Base-by-base conservation (phyloP, 129 eudicot species). In the Dittrichia graveolens region DNA sequence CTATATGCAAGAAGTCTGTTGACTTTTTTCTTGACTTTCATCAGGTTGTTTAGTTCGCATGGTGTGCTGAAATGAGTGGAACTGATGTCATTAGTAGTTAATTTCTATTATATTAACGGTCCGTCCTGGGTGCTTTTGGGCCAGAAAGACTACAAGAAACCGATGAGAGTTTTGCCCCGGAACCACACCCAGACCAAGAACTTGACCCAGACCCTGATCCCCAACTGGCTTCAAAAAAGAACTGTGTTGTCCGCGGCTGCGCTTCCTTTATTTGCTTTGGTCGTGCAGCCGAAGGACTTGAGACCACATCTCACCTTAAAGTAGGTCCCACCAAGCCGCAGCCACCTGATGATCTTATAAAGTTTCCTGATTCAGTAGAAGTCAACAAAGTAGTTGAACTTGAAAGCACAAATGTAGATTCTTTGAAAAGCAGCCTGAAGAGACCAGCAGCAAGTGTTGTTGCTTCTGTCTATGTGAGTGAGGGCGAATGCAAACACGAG, bases 171-270 rank as follows among this genome's bases (percentile, higher is more conserved):
- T 57, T 1, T 35, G n/a, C 62, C 38, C 10, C 7, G 9, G 59
- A 46, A 66, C 7, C 42, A 66, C 18, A 38, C 44, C 56, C 56
- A 66, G 71, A 38, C 42, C 50, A 48, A 38, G 71, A 39, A 66
- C 71, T 78, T 83, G 86, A 77, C 45, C 63, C 83, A 15, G 83
- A 84, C 58, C 79, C 86, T 72, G 79, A 90, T 73, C 84, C 80
- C 79, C 96, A 82, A 75, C 96, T 89, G 96, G 96, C 92, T 80
- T 76, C 96, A 44, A 77, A 57, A 57, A 90, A 90, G 75, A 85
- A 83, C 14, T 61, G 75, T 24, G 71, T 72, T 52, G 85, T 84
- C 87, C 92, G 88, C 80, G 85, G 93, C 78, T 87, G 93, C 85
- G 76, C 90, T 63, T 80, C 96, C 79, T 80, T 86, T 75, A 86